Evolutionary conservation across 805 yeast species (phyloP).

Genomic region (Metschnikowia similis): DNA sequence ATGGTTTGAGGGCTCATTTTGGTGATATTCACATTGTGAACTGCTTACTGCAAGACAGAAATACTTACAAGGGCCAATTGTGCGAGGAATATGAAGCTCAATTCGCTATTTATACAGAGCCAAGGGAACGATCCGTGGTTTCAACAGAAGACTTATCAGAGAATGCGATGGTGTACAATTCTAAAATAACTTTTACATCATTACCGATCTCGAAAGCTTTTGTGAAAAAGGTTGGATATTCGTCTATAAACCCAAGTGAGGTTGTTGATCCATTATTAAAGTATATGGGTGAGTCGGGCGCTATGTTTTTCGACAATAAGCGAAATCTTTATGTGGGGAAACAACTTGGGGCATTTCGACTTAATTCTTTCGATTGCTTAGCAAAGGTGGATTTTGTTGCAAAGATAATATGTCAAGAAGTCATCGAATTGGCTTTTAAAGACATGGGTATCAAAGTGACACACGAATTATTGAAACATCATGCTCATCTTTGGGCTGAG

Average conservation of each 20-base stretch:
- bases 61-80: conserved; percentile 43
- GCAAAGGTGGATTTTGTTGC: conserved; percentile 48
- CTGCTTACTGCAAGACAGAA: conserved; percentile 40
- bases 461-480: conserved; percentile 34
- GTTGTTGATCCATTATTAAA: conserved; percentile 27
- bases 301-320: conserved; percentile 39
- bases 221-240: conserved; percentile 34
- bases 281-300: conserved; percentile 42
- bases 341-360: conserved; percentile 49
- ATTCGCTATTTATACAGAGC: conserved; percentile 7
- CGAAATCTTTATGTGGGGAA: conserved; percentile 36
- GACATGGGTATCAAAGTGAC: conserved; percentile 35
- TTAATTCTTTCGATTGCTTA: conserved; percentile 48
- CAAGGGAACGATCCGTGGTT: conserved; percentile 5
- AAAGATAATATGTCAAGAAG: conserved; percentile 45
- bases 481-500: conserved; percentile 45
- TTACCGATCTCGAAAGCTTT: conserved; percentile 30
- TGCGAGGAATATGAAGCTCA: conserved; percentile 31
- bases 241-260: conserved; percentile 28
- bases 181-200: conserved; percentile 22
- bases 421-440: conserved; percentile 43
- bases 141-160: conserved; percentile 6
- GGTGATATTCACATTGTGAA: conserved; percentile 50
- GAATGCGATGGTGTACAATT: conserved; percentile 24
- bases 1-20: conserved; percentile 41